phyloP scores from a whole-genome alignment of 805 yeast species.

The Saturnispora quitensis region DNA sequence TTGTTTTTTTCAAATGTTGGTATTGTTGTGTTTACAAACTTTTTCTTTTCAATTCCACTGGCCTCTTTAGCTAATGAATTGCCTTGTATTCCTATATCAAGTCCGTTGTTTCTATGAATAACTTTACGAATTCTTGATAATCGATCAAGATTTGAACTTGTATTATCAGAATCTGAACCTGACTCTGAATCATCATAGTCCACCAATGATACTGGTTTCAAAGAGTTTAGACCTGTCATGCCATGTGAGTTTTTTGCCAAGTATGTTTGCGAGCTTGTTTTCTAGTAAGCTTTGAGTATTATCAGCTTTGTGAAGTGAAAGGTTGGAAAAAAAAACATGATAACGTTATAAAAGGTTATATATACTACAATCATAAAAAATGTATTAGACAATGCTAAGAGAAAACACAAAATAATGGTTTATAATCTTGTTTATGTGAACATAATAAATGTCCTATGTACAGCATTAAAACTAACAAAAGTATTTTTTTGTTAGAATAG shows the following conservation, averaged over 20 bases:
- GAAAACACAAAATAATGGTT: not conserved
- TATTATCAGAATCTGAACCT: not conserved
- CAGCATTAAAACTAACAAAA: not conserved
- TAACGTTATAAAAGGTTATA: not conserved
- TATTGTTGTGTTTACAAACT: not conserved
- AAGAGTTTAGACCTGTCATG: not conserved
- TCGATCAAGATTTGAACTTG: not conserved
- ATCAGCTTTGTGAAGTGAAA: not conserved
- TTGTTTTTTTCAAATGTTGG: not conserved
- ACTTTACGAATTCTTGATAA: slow-evolving; percentile 3
- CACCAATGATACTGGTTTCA: not conserved
- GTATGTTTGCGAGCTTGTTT: not conserved
- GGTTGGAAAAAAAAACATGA: not conserved
- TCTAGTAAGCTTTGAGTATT: not conserved
- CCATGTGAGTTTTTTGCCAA: not conserved
- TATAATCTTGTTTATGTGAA: not conserved
- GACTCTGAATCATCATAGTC: not conserved
- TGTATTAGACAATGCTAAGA: not conserved
- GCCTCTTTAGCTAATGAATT: not conserved
- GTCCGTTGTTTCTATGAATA: slow-evolving; percentile 8
- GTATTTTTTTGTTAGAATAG: not conserved
- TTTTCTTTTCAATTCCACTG: not conserved
- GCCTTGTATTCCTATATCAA: slow-evolving; percentile 9
- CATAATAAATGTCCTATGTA: not conserved
- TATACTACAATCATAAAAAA: not conserved